Evolutionary conservation across 805 yeast species (phyloP), one percentile per base, ranked within the genome.

Genomic region (Suhomyces pyralidae): DNA sequence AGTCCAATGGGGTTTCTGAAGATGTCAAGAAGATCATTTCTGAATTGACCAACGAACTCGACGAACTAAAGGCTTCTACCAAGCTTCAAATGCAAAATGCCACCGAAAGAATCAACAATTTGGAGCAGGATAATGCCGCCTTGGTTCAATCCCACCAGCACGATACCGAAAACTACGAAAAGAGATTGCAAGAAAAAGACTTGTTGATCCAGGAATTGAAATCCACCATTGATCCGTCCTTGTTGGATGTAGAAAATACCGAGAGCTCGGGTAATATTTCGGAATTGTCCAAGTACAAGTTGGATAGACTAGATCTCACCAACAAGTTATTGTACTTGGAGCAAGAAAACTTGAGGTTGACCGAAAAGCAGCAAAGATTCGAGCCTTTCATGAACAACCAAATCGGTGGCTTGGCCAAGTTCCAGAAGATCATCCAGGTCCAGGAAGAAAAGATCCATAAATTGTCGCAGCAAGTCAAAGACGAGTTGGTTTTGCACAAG

Each of bases 81-180:
- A 76, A 74, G 52, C 66, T 67, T 4, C 85, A 83, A 56, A 84
- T 86, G 56, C 74, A 71, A 48, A 69, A 74, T 48, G 92, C 91
- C 0, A 80, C 83, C 57, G 76, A 76, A 17, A 79, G 78, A 52
- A 83, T 86, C 20, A 66, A 66, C 20, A 60, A 61, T 19, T 69
- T 87, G 34, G 88, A 84, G 53, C 26, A 52, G 12, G 73, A 76
- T 51, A 56, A 60, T 48, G 17, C 32, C 15, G 38, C 46, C 2
- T 46, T 61, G 25, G 62, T 52, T 49, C 62, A 57, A 43, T 40
- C 47, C 7, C 53, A 53, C 49, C 53, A 51, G 47, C 38, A 48
- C n/a, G 55, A 55, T n/a, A 28, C 45, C 24, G 48, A 30, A 12
- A 55, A 56, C 8, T 60, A 59, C 38, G 55, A 59, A 36, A 52